These are phyloP conservation scores for Neopestalotiopsis clavispora DNA, from an alignment of 2,329 filamentous ascomycete species.

Conservation along the genomic window DNA sequence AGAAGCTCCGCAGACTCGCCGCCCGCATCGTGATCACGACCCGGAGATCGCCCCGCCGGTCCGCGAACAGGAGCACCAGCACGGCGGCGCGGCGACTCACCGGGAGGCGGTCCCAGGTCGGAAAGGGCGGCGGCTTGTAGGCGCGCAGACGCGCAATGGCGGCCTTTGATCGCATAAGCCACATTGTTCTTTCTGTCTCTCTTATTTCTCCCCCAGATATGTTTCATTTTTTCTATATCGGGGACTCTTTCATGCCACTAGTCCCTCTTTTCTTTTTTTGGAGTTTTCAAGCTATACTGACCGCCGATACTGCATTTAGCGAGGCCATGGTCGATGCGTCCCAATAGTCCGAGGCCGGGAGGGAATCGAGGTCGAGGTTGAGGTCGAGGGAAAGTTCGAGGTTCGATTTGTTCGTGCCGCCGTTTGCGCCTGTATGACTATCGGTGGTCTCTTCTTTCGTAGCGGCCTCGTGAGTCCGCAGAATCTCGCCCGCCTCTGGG, in stretches of 20 bases:
- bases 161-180: constrained; percentile 50
- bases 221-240: background rate
- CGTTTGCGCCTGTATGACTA: background rate
- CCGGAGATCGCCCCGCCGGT: constrained; percentile 77
- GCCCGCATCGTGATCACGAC: constrained; percentile 74
- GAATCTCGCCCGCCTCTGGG: constrained; percentile 8
- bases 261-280: background rate
- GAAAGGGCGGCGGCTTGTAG: constrained; percentile 64
- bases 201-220: background rate
- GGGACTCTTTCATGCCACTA: no score
- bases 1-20: constrained; percentile 67
- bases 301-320: constrained; percentile 58
- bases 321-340: constrained; percentile 62
- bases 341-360: constrained; percentile 56
- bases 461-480: background rate
- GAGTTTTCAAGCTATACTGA: constrained; percentile 42
- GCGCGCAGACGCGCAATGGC: constrained; percentile 65
- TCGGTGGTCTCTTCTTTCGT: background rate
- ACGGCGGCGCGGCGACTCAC: constrained; percentile 80
- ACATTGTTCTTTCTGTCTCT: constrained; percentile 18
- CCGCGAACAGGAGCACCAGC: constrained; percentile 85
- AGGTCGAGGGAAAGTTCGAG: constrained; percentile 15
- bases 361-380: constrained; percentile 15
- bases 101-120: constrained; percentile 66
- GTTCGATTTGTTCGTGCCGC: background rate